phyloP scores from a whole-genome alignment of 345 rosid species.

The thale cress (Arabidopsis thaliana) region TAIR10.1 NC_003070.9:9232001-9232500 shows the following conservation, averaged over 20 bases:
- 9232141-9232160: conserved; percentile 56
- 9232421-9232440: background rate
- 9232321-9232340: background rate
- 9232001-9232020: conserved; percentile 80
- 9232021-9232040: conserved; percentile 59
- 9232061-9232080: conserved; percentile 60
- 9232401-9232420: background rate
- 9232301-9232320: background rate
- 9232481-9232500: too few species aligned
- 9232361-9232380: conserved; percentile 1
- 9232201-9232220: conserved; percentile 69
- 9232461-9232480: background rate
- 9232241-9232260: conserved; percentile 10
- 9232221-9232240: conserved; percentile 42
- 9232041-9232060: conserved; percentile 41
- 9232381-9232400: conserved; percentile 12
- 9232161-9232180: conserved; percentile 22
- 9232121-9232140: conserved; percentile 70
- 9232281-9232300: conserved; percentile 11
- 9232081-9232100: conserved; percentile 45
- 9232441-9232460: conserved; percentile 10
- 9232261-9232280: conserved; percentile 21
- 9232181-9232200: conserved; percentile 47
- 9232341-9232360: conserved; percentile 11
- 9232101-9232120: conserved; percentile 57